Conservation (phyloP, 148 eudicot genomes). For the Cornus florida region DNA sequence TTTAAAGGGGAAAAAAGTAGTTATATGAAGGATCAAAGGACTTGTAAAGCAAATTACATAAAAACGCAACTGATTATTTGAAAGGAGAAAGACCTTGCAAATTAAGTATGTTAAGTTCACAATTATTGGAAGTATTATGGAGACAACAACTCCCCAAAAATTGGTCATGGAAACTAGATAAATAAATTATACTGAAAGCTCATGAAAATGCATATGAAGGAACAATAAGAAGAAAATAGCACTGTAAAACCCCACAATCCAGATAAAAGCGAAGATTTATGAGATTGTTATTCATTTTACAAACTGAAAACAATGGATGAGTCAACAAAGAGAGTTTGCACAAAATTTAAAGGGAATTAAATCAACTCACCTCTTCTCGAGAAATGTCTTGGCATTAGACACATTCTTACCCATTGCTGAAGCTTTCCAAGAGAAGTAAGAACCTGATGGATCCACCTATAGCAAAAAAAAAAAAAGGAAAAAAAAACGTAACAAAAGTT, state of each 20-base stretch:
- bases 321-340: neutral
- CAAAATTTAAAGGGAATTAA: neutral
- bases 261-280: neutral
- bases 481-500: neutral
- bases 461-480: neutral
- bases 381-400: constrained; percentile 97
- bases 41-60: neutral
- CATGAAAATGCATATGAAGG: neutral
- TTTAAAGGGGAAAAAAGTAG: too few species aligned
- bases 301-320: neutral
- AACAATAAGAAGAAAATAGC: neutral
- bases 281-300: neutral
- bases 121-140: neutral
- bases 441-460: constrained; percentile 98
- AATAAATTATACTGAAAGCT: neutral
- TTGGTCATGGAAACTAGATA: neutral
- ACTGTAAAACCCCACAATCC: neutral
- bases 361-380: constrained; percentile 82
- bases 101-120: neutral
- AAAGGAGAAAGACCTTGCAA: neutral
- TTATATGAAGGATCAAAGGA: too few species aligned
- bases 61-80: neutral
- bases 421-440: constrained; percentile 99
- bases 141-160: neutral
- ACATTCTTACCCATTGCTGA: constrained; percentile 99